A percentile compares a stretch with the other conserved stretches of the same genome.
Conservation (phyloP, 2,329 filamentous ascomycete species). For the Metarhizium rileyi region DNA sequence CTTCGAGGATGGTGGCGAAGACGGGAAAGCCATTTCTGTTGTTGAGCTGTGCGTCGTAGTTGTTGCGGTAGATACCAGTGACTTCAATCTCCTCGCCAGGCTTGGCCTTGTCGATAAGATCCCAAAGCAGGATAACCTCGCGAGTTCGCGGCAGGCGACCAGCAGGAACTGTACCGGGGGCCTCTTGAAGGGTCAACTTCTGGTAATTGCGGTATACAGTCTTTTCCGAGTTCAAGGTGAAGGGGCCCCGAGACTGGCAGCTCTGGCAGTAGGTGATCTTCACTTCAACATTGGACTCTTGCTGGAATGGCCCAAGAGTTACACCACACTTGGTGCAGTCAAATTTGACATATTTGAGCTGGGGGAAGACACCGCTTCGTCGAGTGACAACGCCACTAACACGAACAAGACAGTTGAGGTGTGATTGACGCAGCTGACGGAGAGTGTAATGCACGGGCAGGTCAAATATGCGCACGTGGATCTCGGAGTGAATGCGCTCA, state of each 20-base stretch:
- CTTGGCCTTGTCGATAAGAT: slow-evolving; percentile 93
- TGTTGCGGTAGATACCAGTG: slow-evolving; percentile 94
- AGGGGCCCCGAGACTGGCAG: slow-evolving; percentile 90
- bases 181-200: slow-evolving; percentile 93
- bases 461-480: slow-evolving; percentile 94
- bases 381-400: slow-evolving; percentile 94
- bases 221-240: slow-evolving; percentile 92
- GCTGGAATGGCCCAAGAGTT: slow-evolving; percentile 90
- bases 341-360: slow-evolving; percentile 97
- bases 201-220: slow-evolving; percentile 99
- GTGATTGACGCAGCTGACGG: slow-evolving; percentile 86
- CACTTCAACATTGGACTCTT: slow-evolving; percentile 93
- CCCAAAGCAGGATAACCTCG: slow-evolving; percentile 92
- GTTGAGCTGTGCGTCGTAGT: slow-evolving; percentile 94
- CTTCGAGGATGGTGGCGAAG: slow-evolving; percentile 94
- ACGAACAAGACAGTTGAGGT: slow-evolving; percentile 89
- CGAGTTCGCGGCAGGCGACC: slow-evolving; percentile 87
- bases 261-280: slow-evolving; percentile 95
- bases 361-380: slow-evolving; percentile 89
- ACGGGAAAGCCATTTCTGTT: slow-evolving; percentile 98
- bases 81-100: slow-evolving; percentile 97
- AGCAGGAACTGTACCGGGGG: slow-evolving; percentile 90
- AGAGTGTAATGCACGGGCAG: slow-evolving; percentile 91
- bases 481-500: slow-evolving; percentile 92
- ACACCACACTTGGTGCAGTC: slow-evolving; percentile 89